Base-by-base conservation (phyloP, 2,329 filamentous ascomycete species). In the Fusarium sp. region DNA sequence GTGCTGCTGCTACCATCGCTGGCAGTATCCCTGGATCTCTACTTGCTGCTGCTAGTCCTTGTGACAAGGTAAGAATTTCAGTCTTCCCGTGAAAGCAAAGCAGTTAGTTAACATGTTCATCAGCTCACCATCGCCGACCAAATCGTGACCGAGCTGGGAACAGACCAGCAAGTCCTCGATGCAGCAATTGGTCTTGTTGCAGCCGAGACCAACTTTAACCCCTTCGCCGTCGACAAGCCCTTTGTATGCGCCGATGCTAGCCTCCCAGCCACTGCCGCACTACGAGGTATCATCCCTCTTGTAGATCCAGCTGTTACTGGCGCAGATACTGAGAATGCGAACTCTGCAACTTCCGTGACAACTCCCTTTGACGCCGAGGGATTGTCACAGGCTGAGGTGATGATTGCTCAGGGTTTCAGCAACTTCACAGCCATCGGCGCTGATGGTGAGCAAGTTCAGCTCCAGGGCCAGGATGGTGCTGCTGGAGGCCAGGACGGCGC, bases 201-300 rank as follows among this genome's bases (percentile, higher is more conserved):
- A 26, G 89, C 90, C 6, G 90, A 92, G 83, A 89, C 91, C 79
- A 92, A 92, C 85, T 91, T 91, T 82, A 92, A 92, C 82, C 89
- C 88, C 52, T 91, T 89, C 69, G 86, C 79, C 57, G 84, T 86
- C 65, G 81, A 81, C 73, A 83, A 88, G 34, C 89, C 88, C 19
- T 87, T 84, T 65, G 86, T 93, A 75, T 92, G 91, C 79, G 85
- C 82, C 38, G 88, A 92, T 67, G 80, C 89, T 3, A 80, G 83
- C 26, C 85, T 93, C 3, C 91, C 91, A 13, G 85, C 82, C 33
- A 91, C 87, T 9, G 78, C 79, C 24, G 84, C 83, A 57, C 87
- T 92, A 33, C 84, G 90, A 43, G 91, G 91, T 65, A 89, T 93
- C 58, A 83, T 91, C 6, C 90, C 90, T 26, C 82, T 90, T 17